phyloP scores from a whole-genome alignment of 495 filamentous ascomycete species.

The Talaromyces thailandensis region DNA sequence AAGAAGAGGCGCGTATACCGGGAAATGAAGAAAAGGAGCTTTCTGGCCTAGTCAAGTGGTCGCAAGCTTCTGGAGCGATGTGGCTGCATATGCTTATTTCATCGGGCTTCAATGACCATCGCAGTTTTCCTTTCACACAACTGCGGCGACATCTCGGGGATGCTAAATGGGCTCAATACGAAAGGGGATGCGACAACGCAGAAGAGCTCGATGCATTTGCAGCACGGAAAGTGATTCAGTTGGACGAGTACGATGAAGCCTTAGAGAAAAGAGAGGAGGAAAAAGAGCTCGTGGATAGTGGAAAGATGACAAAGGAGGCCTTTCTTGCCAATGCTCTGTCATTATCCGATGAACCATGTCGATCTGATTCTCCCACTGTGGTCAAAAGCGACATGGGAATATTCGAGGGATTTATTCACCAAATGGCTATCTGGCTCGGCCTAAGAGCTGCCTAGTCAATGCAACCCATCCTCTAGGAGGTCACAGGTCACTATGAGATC shows the following conservation, averaged over 20 bases:
- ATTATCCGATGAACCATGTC: not conserved
- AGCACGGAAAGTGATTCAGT: conserved; percentile 12
- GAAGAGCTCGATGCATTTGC: conserved; percentile 13
- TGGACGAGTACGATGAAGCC: conserved; percentile 19
- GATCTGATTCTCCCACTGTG: not conserved
- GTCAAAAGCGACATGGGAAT: conserved; percentile 5
- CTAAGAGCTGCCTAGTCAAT: not conserved
- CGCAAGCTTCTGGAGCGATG: conserved; percentile 21
- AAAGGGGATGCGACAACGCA: conserved; percentile 12
- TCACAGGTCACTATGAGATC: too few species aligned
- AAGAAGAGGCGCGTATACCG: conserved; percentile 24
- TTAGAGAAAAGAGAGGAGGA: conserved; percentile 19
- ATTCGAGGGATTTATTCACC: conserved; percentile 1
- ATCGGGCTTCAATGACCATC: conserved; percentile 21
- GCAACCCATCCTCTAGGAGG: too few species aligned
- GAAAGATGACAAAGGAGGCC: conserved; percentile 20
- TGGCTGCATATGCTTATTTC: conserved; percentile 25
- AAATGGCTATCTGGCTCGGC: conserved; percentile 1
- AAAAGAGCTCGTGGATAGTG: conserved; percentile 17
- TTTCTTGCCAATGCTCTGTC: conserved; percentile 13
- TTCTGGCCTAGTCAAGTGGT: conserved; percentile 23
- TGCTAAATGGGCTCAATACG: conserved; percentile 16
- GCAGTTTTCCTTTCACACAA: conserved; percentile 20
- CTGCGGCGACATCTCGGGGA: conserved; percentile 19
- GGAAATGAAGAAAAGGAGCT: conserved; percentile 18